Conservation (phyloP, 192 early-diverging fungal species). For the Thoreauomyces humboldtii region DNA sequence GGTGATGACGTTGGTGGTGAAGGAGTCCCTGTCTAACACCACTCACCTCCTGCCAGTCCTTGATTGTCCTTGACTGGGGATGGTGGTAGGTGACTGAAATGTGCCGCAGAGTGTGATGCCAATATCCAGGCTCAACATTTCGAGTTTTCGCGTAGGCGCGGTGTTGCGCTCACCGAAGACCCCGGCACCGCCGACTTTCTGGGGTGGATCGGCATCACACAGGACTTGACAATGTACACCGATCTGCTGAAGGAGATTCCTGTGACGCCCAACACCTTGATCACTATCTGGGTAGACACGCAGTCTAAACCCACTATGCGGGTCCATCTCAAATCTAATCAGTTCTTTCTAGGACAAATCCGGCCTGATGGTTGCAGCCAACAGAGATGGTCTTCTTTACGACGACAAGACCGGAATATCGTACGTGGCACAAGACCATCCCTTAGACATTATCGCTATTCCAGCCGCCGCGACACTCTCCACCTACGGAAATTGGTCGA, state of each 20-base stretch:
- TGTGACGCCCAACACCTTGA: not conserved
- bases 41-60: no score
- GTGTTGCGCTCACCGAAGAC: not conserved
- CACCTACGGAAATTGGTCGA: not conserved
- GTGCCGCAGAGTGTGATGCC: no score
- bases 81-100: no score
- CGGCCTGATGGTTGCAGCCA: not conserved
- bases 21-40: no score
- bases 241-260: not conserved
- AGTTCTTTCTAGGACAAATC: not conserved
- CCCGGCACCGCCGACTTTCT: not conserved
- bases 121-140: no score
- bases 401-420: not conserved
- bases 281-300: not conserved
- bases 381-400: not conserved
- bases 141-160: no score
- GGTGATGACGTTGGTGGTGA: no score
- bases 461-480: not conserved
- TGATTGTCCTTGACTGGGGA: no score
- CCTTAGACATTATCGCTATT: not conserved
- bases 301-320: not conserved
- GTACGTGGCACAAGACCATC: not conserved
- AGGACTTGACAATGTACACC: not conserved
- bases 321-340: not conserved
- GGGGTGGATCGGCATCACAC: not conserved